Evolutionary conservation across 768 basidiomycete genomes (phyloP).

Genomic region (Lentinula detonsa): DNA sequence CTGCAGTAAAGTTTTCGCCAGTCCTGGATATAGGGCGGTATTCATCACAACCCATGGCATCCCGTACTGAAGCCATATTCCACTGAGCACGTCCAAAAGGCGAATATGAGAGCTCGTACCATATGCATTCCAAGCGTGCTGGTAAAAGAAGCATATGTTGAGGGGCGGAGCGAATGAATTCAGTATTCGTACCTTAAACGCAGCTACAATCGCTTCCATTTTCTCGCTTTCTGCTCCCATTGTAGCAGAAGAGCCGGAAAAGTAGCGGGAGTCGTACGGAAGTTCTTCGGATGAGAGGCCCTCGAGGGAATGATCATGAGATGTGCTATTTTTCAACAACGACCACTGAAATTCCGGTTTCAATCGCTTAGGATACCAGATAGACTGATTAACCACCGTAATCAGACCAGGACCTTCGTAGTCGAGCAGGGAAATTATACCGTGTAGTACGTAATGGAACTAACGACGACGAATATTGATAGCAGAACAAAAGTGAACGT

Average conservation of each 20-base stretch:
- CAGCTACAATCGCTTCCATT: constrained; percentile 50
- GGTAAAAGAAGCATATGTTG: constrained; percentile 6
- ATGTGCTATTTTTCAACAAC: neutral
- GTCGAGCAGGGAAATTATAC: neutral
- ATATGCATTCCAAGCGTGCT: constrained; percentile 65
- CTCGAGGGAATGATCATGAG: neutral
- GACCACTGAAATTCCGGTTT: neutral
- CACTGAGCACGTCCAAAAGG: neutral
- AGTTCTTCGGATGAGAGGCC: neutral
- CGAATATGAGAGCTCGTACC: constrained; percentile 27
- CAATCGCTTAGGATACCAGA: neutral
- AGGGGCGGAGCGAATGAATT: neutral
- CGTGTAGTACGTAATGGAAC: neutral
- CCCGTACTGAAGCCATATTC: constrained; percentile 37
- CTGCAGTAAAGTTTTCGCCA: constrained; percentile 59
- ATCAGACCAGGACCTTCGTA: neutral
- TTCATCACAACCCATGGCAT: constrained; percentile 73
- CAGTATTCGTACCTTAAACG: constrained; percentile 46
- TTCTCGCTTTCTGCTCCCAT: constrained; percentile 35
- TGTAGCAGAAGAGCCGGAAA: neutral
- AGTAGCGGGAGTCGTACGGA: neutral
- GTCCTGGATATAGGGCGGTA: constrained; percentile 59
- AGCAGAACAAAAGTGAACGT: neutral
- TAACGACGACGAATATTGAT: neutral
- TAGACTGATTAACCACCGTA: neutral